phyloP scores from a whole-genome alignment of 2,329 filamentous ascomycete genomes.

The Corinectria fuckeliana region DNA sequence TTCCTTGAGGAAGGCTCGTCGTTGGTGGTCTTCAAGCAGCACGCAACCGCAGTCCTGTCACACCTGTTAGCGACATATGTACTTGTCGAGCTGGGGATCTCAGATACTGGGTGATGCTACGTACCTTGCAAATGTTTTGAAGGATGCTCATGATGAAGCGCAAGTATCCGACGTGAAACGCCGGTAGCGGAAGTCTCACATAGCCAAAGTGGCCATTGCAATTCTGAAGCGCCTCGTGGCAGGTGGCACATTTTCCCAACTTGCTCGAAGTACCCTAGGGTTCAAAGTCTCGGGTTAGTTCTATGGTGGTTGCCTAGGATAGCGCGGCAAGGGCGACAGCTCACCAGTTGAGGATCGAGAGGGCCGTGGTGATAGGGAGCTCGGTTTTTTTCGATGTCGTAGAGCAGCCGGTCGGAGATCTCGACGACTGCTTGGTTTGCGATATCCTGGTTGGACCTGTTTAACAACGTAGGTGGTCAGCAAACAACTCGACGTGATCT shows the following conservation, averaged over 20 bases:
- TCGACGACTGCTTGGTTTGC: constrained; percentile 94
- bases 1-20: constrained; percentile 78
- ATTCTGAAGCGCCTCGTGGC: constrained; percentile 77
- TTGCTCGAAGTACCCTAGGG: constrained; percentile 83
- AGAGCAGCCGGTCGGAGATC: constrained; percentile 91
- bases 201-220: constrained; percentile 97
- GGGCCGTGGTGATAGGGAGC: constrained; percentile 82
- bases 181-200: constrained; percentile 86
- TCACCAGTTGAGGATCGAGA: constrained; percentile 79
- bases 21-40: constrained; percentile 80
- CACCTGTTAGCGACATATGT: constrained; percentile 21
- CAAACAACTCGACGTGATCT: background rate
- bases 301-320: background rate
- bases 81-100: background rate
- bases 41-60: constrained; percentile 78
- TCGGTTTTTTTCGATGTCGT: constrained; percentile 84
- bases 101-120: too few species aligned
- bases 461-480: background rate
- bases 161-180: constrained; percentile 95
- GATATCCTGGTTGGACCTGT: constrained; percentile 88
- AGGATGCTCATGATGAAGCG: constrained; percentile 91
- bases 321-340: constrained; percentile 10
- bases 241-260: constrained; percentile 79
- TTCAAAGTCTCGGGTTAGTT: background rate
- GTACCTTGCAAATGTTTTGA: constrained; percentile 89